Percentiles rank a stretch among this genome's conserved stretches.
phyloP scores from a whole-genome alignment of 208 protist species.

The Leishmania tarentolae region DNA sequence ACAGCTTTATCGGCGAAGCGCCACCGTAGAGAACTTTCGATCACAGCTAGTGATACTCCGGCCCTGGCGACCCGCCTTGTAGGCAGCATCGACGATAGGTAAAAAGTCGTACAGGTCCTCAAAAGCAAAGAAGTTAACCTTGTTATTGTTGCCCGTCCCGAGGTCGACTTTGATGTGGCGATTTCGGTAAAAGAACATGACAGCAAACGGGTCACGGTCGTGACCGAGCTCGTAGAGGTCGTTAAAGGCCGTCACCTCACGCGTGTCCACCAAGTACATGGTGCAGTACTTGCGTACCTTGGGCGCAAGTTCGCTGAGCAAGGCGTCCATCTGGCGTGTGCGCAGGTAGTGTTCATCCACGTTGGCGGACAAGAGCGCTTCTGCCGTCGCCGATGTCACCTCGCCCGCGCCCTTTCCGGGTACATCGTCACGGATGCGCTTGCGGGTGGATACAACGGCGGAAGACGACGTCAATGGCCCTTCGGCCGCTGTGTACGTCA shows the following conservation, averaged over 20 bases:
- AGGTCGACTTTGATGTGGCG: constrained; percentile 99
- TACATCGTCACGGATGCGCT: constrained; percentile 24
- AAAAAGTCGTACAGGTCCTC: constrained; percentile 97
- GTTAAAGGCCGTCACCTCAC: constrained; percentile 97
- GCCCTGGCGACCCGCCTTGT: constrained; percentile 95
- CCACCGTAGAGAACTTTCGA: constrained; percentile 96
- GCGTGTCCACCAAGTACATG: constrained; percentile 79
- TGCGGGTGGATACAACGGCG: constrained; percentile 1
- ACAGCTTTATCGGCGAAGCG: constrained; percentile 34
- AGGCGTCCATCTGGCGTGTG: constrained; percentile 74
- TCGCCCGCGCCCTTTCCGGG: not conserved
- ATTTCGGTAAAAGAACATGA: constrained; percentile 99
- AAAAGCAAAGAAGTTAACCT: constrained; percentile 98
- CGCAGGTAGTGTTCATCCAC: constrained; percentile 56
- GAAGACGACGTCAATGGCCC: not conserved
- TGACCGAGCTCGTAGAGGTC: constrained; percentile 98
- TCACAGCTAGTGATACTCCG: constrained; percentile 95
- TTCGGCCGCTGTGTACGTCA: not conserved
- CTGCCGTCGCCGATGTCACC: not conserved
- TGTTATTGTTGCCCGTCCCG: constrained; percentile 99
- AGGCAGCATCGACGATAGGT: constrained; percentile 97
- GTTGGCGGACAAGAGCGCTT: constrained; percentile 12
- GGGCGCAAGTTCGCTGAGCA: constrained; percentile 64
- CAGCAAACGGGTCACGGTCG: constrained; percentile 96
- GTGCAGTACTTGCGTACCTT: constrained; percentile 86